A percentile compares a stretch with the other conserved stretches of the same genome.
Evolutionary conservation across 176 grass and related monocot genomes (phyloP).

Genomic region (Rhynchospora breviuscula): DNA sequence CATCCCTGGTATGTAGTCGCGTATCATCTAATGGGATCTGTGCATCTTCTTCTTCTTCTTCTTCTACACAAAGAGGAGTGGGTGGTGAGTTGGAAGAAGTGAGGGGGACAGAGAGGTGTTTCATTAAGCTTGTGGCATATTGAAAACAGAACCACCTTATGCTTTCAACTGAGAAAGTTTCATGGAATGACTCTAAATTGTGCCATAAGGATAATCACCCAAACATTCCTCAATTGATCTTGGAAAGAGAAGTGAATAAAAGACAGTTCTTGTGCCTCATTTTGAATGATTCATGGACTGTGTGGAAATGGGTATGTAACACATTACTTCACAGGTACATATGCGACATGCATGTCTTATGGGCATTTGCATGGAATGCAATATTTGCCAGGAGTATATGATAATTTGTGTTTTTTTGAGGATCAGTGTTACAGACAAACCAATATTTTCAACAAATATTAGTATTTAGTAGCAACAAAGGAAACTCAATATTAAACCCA

Average conservation of each 20-base stretch:
- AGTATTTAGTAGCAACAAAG: not conserved
- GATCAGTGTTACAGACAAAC: not conserved
- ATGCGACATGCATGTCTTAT: not conserved
- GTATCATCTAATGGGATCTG: no score
- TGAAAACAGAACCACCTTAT: not conserved
- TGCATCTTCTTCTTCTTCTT: no score
- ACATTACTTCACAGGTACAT: not conserved
- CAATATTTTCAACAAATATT: not conserved
- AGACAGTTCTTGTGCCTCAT: not conserved
- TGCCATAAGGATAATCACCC: no score
- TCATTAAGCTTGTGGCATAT: not conserved
- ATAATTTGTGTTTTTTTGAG: not conserved
- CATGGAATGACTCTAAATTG: not conserved
- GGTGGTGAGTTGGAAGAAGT: no score
- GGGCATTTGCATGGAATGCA: not conserved
- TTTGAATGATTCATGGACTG: not conserved
- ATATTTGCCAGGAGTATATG: not conserved
- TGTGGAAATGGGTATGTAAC: not conserved
- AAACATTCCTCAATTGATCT: not conserved
- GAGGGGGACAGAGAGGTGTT: not conserved
- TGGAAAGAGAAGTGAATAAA: no score
- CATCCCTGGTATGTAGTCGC: no score
- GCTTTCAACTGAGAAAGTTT: not conserved
- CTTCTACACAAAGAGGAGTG: conserved; percentile 38
- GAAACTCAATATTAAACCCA: not conserved